Evolutionary conservation across 1,284 basidiomycete genomes (phyloP).

Genomic region (Bjerkandera adusta): DNA sequence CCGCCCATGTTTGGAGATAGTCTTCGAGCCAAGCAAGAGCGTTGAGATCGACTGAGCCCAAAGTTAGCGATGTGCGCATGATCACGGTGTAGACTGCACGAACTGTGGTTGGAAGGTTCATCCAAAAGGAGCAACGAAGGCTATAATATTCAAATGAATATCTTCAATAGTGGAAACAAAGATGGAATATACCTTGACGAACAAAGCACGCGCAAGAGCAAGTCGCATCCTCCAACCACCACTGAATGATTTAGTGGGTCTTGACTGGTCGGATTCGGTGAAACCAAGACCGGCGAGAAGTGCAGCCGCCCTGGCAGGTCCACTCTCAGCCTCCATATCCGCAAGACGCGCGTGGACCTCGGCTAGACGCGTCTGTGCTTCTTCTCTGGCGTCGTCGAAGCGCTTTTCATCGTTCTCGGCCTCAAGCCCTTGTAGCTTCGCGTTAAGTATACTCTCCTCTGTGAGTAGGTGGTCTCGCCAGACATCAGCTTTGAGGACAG

Average conservation of each 20-base stretch:
- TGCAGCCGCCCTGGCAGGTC: slow-evolving; percentile 89
- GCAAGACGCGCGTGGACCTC: slow-evolving; percentile 91
- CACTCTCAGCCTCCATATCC: slow-evolving; percentile 98
- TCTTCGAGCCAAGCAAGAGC: slow-evolving; percentile 90
- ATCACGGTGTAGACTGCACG: slow-evolving; percentile 21
- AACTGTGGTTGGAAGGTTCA: slow-evolving; percentile 97
- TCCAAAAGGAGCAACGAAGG: slow-evolving; percentile 84
- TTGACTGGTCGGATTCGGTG: slow-evolving; percentile 82
- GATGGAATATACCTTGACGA: slow-evolving; percentile 73
- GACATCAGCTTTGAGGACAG: slow-evolving; percentile 95
- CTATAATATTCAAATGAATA: slow-evolving; percentile 31
- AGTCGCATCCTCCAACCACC: slow-evolving; percentile 96
- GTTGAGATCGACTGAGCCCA: slow-evolving; percentile 66
- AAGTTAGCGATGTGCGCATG: slow-evolving; percentile 2
- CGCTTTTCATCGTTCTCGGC: slow-evolving; percentile 72
- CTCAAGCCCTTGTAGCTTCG: slow-evolving; percentile 71
- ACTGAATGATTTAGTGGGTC: slow-evolving; percentile 86
- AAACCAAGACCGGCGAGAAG: slow-evolving; percentile 93
- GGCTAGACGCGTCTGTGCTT: slow-evolving; percentile 80
- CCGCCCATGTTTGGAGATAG: slow-evolving; percentile 95
- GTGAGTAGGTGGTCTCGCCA: slow-evolving; percentile 90
- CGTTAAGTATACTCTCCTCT: slow-evolving; percentile 79
- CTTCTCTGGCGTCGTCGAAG: slow-evolving; percentile 82
- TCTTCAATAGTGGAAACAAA: not conserved
- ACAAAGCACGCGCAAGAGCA: slow-evolving; percentile 84